Evolutionary conservation across 2,329 filamentous ascomycete genomes (phyloP).

Genomic region (Beauveria asiatica): DNA sequence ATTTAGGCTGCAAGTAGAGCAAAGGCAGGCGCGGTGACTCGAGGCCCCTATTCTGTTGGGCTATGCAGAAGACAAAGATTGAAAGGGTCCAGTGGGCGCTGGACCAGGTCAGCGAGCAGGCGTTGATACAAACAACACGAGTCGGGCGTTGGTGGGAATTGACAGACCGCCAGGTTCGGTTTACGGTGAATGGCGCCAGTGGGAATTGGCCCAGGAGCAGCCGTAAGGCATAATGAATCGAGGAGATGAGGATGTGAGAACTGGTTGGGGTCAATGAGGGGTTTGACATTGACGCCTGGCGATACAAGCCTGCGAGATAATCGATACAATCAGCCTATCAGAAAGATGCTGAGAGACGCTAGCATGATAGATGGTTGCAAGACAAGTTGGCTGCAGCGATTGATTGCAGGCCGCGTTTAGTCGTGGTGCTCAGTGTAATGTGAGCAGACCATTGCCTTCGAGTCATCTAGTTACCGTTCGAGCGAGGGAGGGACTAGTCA

Average conservation of each 20-base stretch:
- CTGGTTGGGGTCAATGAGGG: neutral
- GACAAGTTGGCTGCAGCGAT: neutral
- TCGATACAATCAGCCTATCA: neutral
- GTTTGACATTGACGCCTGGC: neutral
- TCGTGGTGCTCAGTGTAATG: too few species aligned
- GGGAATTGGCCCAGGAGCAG: too few species aligned
- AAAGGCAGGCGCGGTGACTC: neutral
- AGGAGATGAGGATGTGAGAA: neutral
- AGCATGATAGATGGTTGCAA: neutral
- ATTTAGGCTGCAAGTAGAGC: neutral
- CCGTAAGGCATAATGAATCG: neutral
- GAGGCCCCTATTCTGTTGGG: neutral
- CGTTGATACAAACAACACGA: neutral
- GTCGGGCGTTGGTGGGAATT: neutral
- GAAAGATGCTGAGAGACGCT: neutral
- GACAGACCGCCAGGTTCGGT: neutral
- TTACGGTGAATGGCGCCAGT: too few species aligned
- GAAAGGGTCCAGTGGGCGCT: neutral
- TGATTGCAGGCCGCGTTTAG: neutral
- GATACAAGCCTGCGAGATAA: neutral
- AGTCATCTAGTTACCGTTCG: too few species aligned
- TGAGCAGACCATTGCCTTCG: too few species aligned
- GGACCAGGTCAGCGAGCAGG: neutral
- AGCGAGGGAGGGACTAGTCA: neutral
- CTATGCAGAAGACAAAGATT: neutral